These are phyloP conservation scores for Beverwykella pulmonaria DNA, from an alignment of 495 filamentous ascomycete genomes.

Conservation along the genomic window DNA sequence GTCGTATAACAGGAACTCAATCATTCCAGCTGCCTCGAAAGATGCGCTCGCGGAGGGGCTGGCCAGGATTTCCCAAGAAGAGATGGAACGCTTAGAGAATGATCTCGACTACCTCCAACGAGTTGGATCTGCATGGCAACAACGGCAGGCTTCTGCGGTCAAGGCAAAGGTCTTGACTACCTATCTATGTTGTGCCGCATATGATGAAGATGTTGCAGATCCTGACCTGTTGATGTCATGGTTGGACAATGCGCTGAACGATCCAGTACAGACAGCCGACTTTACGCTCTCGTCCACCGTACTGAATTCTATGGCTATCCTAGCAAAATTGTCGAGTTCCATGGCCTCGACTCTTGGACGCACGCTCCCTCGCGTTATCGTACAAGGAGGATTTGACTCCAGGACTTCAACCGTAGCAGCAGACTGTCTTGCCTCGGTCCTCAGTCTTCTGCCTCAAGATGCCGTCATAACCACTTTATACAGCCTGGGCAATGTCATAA, in stretches of 20 bases:
- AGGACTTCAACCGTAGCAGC: slow-evolving; percentile 73
- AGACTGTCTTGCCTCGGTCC: slow-evolving; percentile 74
- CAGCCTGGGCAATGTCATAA: slow-evolving; percentile 88
- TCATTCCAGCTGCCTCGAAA: slow-evolving; percentile 1
- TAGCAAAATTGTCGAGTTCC: slow-evolving; percentile 70
- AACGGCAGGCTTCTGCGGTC: slow-evolving; percentile 79
- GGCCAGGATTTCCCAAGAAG: slow-evolving; percentile 73
- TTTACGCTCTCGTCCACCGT: slow-evolving; percentile 71
- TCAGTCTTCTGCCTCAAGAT: slow-evolving; percentile 84
- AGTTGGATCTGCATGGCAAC: slow-evolving; percentile 80
- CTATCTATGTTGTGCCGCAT: slow-evolving; percentile 79
- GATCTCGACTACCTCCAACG: slow-evolving; percentile 81
- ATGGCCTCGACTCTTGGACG: slow-evolving; percentile 76
- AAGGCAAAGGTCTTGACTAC: slow-evolving; percentile 80
- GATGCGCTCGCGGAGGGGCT: slow-evolving; percentile 63
- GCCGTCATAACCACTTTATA: slow-evolving; percentile 92
- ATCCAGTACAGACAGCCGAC: slow-evolving; percentile 79
- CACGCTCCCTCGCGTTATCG: slow-evolving; percentile 80
- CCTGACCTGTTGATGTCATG: slow-evolving; percentile 79
- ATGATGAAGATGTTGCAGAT: slow-evolving; percentile 79
- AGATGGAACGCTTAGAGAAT: slow-evolving; percentile 84
- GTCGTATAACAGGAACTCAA: slow-evolving; percentile 47
- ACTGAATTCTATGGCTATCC: slow-evolving; percentile 77
- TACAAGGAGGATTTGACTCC: slow-evolving; percentile 70
- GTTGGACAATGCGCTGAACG: slow-evolving; percentile 77